These are phyloP conservation scores for Colletotrichum sp. DNA, from an alignment of 2,329 filamentous ascomycete species.

Conservation along the genomic window DNA sequence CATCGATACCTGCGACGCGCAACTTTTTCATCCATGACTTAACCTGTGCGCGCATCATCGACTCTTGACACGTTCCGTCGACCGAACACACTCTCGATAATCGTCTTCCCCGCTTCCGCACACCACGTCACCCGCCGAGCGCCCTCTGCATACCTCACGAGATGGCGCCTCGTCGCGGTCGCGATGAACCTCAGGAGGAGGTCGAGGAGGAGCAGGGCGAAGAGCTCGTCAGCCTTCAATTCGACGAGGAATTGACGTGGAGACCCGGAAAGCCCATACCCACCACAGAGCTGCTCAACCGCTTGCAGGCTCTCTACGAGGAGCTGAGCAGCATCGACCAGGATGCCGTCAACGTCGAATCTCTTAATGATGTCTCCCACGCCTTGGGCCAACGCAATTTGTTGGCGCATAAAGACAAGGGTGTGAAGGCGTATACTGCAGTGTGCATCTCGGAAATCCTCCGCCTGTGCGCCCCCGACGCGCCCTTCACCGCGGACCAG, in stretches of 20 bases:
- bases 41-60: conserved; percentile 4
- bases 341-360: conserved; percentile 82
- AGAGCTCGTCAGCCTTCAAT: conserved; percentile 62
- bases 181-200: conserved; percentile 18
- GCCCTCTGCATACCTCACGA: not conserved
- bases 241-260: conserved; percentile 89
- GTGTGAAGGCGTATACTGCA: conserved; percentile 86
- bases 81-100: conserved; percentile 10
- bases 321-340: conserved; percentile 89
- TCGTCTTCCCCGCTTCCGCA: conserved; percentile 17
- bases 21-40: conserved; percentile 8
- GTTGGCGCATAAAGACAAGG: conserved; percentile 89
- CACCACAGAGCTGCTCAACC: conserved; percentile 79
- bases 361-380: conserved; percentile 82
- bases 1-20: not conserved
- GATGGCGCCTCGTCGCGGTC: conserved; percentile 22
- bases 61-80: conserved; percentile 15
- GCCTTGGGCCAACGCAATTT: conserved; percentile 84
- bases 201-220: conserved; percentile 23
- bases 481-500: conserved; percentile 88
- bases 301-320: conserved; percentile 79
- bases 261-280: conserved; percentile 88
- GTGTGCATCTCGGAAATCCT: conserved; percentile 94
- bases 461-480: conserved; percentile 90
- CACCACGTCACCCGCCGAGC: conserved; percentile 14